Conservation (phyloP, 2,329 filamentous ascomycete species). For the Fusarium sp. region DNA sequence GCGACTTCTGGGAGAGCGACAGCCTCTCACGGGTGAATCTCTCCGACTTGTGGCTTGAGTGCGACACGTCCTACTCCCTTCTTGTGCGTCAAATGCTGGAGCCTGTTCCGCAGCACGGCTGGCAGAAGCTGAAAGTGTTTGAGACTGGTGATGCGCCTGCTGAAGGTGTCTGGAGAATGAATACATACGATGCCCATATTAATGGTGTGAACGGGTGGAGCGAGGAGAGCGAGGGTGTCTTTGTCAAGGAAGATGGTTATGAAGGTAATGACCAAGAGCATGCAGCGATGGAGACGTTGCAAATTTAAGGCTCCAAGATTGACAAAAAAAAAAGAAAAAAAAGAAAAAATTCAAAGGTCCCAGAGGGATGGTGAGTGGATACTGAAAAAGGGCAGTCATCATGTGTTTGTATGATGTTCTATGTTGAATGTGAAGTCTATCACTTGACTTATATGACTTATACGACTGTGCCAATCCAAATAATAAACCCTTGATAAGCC, state of each 20-base stretch:
- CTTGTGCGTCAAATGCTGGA: slow-evolving; percentile 60
- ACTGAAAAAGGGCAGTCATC: slow-evolving; percentile 9
- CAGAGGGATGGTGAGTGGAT: not conserved
- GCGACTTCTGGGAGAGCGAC: slow-evolving; percentile 56
- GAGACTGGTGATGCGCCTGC: slow-evolving; percentile 66
- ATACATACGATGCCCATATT: slow-evolving; percentile 58
- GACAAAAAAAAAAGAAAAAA: not conserved
- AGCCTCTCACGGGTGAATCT: slow-evolving; percentile 58
- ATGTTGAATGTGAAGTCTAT: slow-evolving; percentile 24
- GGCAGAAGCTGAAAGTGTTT: slow-evolving; percentile 62
- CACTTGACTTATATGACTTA: not conserved
- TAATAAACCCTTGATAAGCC: slow-evolving; percentile 1
- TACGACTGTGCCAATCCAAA: slow-evolving; percentile 5
- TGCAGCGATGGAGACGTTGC: slow-evolving; percentile 4
- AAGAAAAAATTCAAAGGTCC: no score
- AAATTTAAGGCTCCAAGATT: not conserved
- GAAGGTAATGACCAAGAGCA: slow-evolving; percentile 9
- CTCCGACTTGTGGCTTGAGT: slow-evolving; percentile 68
- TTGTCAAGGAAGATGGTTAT: slow-evolving; percentile 52
- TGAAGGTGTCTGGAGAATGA: slow-evolving; percentile 63
- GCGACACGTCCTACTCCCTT: slow-evolving; percentile 64
- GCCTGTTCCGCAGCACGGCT: slow-evolving; percentile 49
- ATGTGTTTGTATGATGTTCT: slow-evolving; percentile 28
- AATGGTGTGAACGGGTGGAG: slow-evolving; percentile 59
- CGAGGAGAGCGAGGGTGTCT: slow-evolving; percentile 62